Base-by-base conservation (phyloP, 2,329 filamentous ascomycete genomes). In the Xylariales sp. region DNA sequence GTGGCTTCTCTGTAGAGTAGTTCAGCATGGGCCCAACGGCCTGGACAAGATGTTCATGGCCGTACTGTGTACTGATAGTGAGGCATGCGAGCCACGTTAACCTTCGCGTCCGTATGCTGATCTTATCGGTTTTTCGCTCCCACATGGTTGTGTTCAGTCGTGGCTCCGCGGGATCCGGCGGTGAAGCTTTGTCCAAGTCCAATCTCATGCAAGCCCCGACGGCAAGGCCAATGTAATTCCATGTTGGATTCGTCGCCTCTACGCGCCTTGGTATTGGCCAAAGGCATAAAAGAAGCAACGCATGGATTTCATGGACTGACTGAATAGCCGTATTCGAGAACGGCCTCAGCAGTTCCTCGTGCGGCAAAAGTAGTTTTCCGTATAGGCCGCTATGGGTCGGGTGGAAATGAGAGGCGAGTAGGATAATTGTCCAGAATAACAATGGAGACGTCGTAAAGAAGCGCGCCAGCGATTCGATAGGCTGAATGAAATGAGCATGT, bases 31-130 rank as follows among this genome's bases (percentile, higher is more conserved):
- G 12, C 48, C 7, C 14, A 18, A 41, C 12, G 2, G 8, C 28
- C 12, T 18, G 3, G 18, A 32, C 3, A 23, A 36, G 6, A 16
- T 50, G 18, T 41, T 50, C n/a, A 32, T n/a, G 14, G 39, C 16
- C 65, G 28, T 67, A 69, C 67, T 65, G 65, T 12, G 65, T 62
- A 30, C 56, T 69, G 30, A 69, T 60, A 9, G 52, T 56, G 23
- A 69, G 55, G 43, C 68, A 69, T 10, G 65, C 61, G 16, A 69
- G 18, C 68, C 68, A 69, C 3, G 68, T 69, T 7, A 68, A n/a
- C 23, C 57, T 60, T 9, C 62, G 68, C 6, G 43, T 60, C 34
- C 58, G 60, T n/a, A 65, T 43, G 28, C 41, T 58, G 34, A 52
- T 36, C 5, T 57, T 49, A 5, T 62, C 55, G 5, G 49, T 28